Conservation (phyloP, 2,329 filamentous ascomycete genomes). For the Bertia moriformis region DNA sequence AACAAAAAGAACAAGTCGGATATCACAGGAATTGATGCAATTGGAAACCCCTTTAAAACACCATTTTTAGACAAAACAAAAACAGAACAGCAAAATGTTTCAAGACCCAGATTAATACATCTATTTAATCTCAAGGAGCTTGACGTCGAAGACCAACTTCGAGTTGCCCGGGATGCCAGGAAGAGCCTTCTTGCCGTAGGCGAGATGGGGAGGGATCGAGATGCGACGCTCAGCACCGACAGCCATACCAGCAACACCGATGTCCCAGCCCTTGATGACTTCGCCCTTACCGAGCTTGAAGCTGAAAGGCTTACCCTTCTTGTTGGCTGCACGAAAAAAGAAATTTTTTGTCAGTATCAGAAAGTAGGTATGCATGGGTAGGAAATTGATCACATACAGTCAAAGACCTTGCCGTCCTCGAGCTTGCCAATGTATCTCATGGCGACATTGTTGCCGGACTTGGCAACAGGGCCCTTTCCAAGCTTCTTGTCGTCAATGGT, state of each 20-base stretch:
- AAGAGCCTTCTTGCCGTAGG: conserved; percentile 72
- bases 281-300: conserved; percentile 91
- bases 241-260: conserved; percentile 82
- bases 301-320: conserved; percentile 92
- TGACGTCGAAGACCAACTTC: conserved; percentile 81
- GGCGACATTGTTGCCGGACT: conserved; percentile 78
- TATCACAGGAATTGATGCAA: conserved; percentile 1
- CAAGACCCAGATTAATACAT: conserved; percentile 6
- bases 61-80: not conserved
- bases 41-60: not conserved
- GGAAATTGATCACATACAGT: conserved; percentile 50
- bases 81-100: conserved; percentile 2
- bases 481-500: conserved; percentile 91
- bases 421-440: conserved; percentile 99
- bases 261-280: conserved; percentile 98
- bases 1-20: not conserved
- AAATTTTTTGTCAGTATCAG: no score
- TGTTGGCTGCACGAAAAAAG: conserved; percentile 63
- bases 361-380: no score
- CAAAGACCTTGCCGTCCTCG: conserved; percentile 85
- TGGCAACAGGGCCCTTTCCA: conserved; percentile 69
- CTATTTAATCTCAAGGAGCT: conserved; percentile 73
- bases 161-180: conserved; percentile 86
- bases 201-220: conserved; percentile 72
- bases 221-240: conserved; percentile 87